Conservation (phyloP, 208 protist genomes). For the Kentomonas sorsogonicus region DNA sequence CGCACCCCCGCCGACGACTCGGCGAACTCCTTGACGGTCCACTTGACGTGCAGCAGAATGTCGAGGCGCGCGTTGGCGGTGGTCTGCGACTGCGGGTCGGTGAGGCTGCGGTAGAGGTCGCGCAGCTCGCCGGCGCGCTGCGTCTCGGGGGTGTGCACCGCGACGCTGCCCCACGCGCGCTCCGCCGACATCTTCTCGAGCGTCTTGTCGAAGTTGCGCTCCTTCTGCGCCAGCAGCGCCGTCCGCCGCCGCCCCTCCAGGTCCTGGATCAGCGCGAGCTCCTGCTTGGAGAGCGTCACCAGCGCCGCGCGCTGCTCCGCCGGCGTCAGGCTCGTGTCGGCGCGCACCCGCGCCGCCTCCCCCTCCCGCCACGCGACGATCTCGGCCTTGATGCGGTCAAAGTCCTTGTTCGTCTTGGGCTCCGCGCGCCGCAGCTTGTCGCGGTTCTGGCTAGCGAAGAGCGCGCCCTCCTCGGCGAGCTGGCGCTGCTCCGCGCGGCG, state of each 20-base stretch:
- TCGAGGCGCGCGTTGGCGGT: constrained; percentile 84
- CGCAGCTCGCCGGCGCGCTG: constrained; percentile 91
- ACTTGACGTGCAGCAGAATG: constrained; percentile 95
- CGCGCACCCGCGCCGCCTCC: constrained; percentile 77
- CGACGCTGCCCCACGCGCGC: constrained; percentile 75
- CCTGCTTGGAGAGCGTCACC: constrained; percentile 89
- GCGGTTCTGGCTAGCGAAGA: constrained; percentile 50
- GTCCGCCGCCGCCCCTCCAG: constrained; percentile 88
- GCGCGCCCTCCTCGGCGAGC: constrained; percentile 53
- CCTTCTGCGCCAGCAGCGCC: constrained; percentile 57
- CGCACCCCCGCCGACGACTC: constrained; percentile 47
- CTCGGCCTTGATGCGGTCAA: constrained; percentile 89
- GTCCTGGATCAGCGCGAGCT: constrained; percentile 93
- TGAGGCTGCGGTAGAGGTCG: constrained; percentile 86
- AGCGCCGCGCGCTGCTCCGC: constrained; percentile 61
- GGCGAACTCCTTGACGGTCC: constrained; percentile 95
- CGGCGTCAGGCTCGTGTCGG: constrained; percentile 31
- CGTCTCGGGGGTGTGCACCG: constrained; percentile 88
- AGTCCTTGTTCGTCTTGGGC: constrained; percentile 88
- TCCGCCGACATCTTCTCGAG: constrained; percentile 74
- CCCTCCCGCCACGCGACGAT: constrained; percentile 84
- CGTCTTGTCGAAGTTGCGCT: constrained; percentile 51
- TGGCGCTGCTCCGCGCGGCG: constrained; percentile 45
- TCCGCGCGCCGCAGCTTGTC: constrained; percentile 88
- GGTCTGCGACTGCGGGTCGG: constrained; percentile 12